Base-by-base conservation (phyloP, 768 basidiomycete genomes). In the Mycena vitilis region DNA sequence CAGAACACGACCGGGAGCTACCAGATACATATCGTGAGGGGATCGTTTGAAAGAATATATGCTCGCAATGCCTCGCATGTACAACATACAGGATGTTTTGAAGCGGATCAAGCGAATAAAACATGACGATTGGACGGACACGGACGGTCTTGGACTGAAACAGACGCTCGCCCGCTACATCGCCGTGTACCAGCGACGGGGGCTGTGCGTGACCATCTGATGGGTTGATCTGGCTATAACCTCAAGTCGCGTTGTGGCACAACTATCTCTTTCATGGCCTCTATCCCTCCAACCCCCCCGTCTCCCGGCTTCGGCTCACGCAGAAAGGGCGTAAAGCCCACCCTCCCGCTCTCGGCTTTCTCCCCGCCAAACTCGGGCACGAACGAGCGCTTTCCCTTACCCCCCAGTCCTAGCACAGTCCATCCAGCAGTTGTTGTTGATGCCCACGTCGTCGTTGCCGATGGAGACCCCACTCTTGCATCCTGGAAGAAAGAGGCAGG, bases 341-440 rank as follows among this genome's bases (percentile, higher is more conserved):
- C 84, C 53, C 87, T 95, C 15, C 93, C 93, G 0, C 77, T 89
- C 30, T 93, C 93, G 13, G 94, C 89, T 0, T 95, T 95, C 77
- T 87, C 84, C 34, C 88, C 92, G 0, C 91, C 91, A 30, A 91
- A 86, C 78, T 83, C 90, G 5, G 89, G 89, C 60, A 86, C 88
- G 0, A 85, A 85, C 22, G 92, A 93, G 52, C 80, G 81, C 1
- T 94, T 93, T 75, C 91, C 89, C 2, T 70, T 92, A 12, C 87
- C 90, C 10, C 87, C 89, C 23, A 91, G 89, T 65, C 92, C 94
- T 2, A 89, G 85, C 73, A 81, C 87, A 18, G 82, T 92, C 59
- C 84, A 89, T 73, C 94, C 94, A 0, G 79, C 80, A 11, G 78
- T 78, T 23, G 82, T 95, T 66, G 82, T 93, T 73, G 94, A 95